phyloP scores from a whole-genome alignment of 495 filamentous ascomycete species.

The Pseudoneurospora amorphoporcata region DNA sequence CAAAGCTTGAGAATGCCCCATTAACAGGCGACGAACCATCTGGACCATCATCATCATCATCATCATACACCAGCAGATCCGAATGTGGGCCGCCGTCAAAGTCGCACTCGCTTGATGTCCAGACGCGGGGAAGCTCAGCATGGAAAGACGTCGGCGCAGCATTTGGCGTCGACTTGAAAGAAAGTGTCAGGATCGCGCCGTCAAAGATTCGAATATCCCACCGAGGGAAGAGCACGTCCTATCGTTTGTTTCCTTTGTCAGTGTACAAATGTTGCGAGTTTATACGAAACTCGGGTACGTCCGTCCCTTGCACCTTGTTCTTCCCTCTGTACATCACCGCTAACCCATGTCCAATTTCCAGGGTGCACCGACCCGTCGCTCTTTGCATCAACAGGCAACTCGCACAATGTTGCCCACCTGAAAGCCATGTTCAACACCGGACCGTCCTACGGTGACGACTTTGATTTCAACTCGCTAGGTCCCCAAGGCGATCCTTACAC shows the following conservation, averaged over 20 bases:
- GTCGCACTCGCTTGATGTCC: not conserved
- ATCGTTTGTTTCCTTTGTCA: conserved; percentile 14
- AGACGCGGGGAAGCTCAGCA: not conserved
- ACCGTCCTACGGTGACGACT: conserved; percentile 15
- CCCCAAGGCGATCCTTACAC: conserved; percentile 14
- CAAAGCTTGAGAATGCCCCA: not conserved
- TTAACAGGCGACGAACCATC: not conserved
- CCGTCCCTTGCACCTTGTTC: not conserved
- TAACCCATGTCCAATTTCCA: not conserved
- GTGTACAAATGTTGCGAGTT: conserved; percentile 24
- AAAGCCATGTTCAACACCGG: conserved; percentile 12
- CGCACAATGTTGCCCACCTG: conserved; percentile 15
- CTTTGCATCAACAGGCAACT: conserved; percentile 14
- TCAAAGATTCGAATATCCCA: conserved; percentile 21
- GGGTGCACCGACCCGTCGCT: conserved; percentile 8
- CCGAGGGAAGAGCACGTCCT: conserved; percentile 15
- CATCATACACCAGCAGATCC: not conserved
- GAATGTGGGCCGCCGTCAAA: not conserved
- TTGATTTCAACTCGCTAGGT: conserved; percentile 6
- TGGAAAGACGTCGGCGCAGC: not conserved
- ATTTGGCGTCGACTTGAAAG: conserved; percentile 18
- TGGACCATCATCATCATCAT: not conserved
- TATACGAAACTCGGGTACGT: conserved; percentile 12
- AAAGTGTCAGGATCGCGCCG: conserved; percentile 16
- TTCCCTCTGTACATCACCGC: not conserved